phyloP scores from a whole-genome alignment of 805 yeast species.

The Pichia membranifaciens region DNA sequence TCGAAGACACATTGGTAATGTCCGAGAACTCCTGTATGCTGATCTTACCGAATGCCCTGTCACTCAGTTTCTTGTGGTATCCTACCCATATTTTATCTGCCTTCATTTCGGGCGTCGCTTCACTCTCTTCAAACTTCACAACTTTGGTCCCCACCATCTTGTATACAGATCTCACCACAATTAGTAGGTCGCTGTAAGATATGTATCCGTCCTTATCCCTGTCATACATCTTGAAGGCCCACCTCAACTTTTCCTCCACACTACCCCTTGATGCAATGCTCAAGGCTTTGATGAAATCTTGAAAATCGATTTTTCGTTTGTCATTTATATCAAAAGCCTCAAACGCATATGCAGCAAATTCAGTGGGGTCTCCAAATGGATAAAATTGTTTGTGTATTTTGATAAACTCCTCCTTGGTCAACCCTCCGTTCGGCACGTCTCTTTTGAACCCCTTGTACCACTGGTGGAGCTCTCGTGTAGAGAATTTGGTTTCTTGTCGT shows the following conservation, averaged over 20 bases:
- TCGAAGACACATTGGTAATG: slow-evolving; percentile 73
- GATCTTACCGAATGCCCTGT: slow-evolving; percentile 62
- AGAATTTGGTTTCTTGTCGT: slow-evolving; percentile 83
- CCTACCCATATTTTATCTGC: slow-evolving; percentile 67
- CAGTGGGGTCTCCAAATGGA: slow-evolving; percentile 96
- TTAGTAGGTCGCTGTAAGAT: slow-evolving; percentile 69
- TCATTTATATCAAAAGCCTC: slow-evolving; percentile 81
- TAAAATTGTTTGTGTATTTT: slow-evolving; percentile 93
- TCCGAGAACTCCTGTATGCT: slow-evolving; percentile 80
- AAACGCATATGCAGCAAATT: slow-evolving; percentile 83
- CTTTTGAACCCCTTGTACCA: slow-evolving; percentile 96
- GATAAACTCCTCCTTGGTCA: slow-evolving; percentile 80
- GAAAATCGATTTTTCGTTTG: slow-evolving; percentile 80
- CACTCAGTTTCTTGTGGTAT: slow-evolving; percentile 49
- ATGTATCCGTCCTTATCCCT: slow-evolving; percentile 72
- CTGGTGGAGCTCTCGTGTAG: slow-evolving; percentile 89
- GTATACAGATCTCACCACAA: slow-evolving; percentile 77
- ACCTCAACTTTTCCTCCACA: slow-evolving; percentile 72
- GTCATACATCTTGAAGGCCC: slow-evolving; percentile 91
- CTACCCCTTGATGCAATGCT: slow-evolving; percentile 85
- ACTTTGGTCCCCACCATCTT: slow-evolving; percentile 87
- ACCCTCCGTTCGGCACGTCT: slow-evolving; percentile 89
- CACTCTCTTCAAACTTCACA: slow-evolving; percentile 85
- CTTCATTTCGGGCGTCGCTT: slow-evolving; percentile 84
- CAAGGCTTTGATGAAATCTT: slow-evolving; percentile 84